Base-by-base conservation (phyloP, 2,329 filamentous ascomycete species). In the Paradendryphiella salina region DNA sequence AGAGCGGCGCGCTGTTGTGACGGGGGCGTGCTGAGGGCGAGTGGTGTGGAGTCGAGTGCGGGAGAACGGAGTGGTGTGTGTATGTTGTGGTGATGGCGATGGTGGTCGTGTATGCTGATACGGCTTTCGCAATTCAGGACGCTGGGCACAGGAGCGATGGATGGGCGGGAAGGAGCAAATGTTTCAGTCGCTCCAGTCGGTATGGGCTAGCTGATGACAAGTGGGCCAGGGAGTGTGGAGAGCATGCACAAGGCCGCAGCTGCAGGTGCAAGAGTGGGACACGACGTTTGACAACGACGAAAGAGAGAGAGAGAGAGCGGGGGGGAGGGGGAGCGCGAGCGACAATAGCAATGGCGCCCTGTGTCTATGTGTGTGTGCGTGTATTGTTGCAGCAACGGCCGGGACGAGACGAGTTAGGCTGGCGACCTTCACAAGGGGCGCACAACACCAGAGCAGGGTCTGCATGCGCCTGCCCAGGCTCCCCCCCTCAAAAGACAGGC, bases 81-180 rank as follows among this genome's bases (percentile, higher is more conserved):
- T 28, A 18, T n/a, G 23, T n/a, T 14, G n/a, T 20, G 5, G 11
- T 18, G 38, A 34, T 31, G 18, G 40, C 18, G 18, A 21, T 23
- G 31, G 36, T n/a, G 28, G 5, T 40, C 14, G 37, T 13, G 38
- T 26, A 38, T 31, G 41, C 8, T n/a, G 32, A 15, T 13, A 32
- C 21, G 18, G 41, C 20, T 15, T 8, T 23, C 4, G 40, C 21
- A 42, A 43, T 39, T 50, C 48, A 46, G 54, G 34, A 35, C 33
- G 26, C 23, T 17, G 35, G 52, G 52, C 52, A 26, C 23, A 56
- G 50, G 52, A 57, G 57, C 39, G 43, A 52, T 58, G 56, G 56
- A 47, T 48, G 56, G 51, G 46, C 54, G 59, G 54, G 52, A 51
- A 59, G 56, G 54, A 57, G 59, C 59, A 60, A 52, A 45, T 54